Evolutionary conservation across 2,329 filamentous ascomycete species (phyloP).

Genomic region (Hypoxylon sp.): DNA sequence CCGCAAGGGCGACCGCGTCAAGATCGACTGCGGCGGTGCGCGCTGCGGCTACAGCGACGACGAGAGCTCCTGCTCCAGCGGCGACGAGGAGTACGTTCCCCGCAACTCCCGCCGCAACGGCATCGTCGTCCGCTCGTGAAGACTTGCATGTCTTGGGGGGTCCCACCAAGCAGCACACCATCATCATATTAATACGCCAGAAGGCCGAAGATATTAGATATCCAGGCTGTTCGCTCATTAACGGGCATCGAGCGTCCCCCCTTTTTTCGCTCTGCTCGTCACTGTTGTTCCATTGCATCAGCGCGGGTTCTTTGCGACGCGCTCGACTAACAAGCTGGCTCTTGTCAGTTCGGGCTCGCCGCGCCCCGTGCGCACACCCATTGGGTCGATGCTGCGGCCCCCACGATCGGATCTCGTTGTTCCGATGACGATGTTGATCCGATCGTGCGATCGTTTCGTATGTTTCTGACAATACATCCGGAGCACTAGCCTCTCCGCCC

Average conservation of each 20-base stretch:
- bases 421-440: slow-evolving; percentile 21
- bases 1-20: slow-evolving; percentile 90
- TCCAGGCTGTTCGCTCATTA: slow-evolving; percentile 55
- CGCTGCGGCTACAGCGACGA: slow-evolving; percentile 88
- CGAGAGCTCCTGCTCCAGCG: slow-evolving; percentile 77
- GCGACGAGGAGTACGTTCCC: slow-evolving; percentile 72
- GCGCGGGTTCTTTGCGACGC: slow-evolving; percentile 49
- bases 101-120: slow-evolving; percentile 74
- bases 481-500: slow-evolving; percentile 41
- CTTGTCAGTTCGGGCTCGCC: slow-evolving; percentile 36
- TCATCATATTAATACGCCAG: slow-evolving; percentile 46
- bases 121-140: slow-evolving; percentile 68
- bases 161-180: slow-evolving; percentile 48
- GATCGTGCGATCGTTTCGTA: slow-evolving; percentile 53
- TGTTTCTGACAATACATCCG: slow-evolving; percentile 49
- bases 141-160: slow-evolving; percentile 45
- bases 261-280: slow-evolving; percentile 51
- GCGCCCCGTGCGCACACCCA: slow-evolving; percentile 54
- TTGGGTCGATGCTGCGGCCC: slow-evolving; percentile 70
- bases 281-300: slow-evolving; percentile 57
- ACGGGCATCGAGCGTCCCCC: slow-evolving; percentile 48
- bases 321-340: slow-evolving; percentile 62
- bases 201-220: slow-evolving; percentile 49
- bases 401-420: slow-evolving; percentile 54
- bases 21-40: slow-evolving; percentile 92